A percentile compares a stretch with the other conserved stretches of the same genome.
Evolutionary conservation across 1,139 yeast genomes (phyloP).

Genomic region (Hemisphaericaspora xylanilytica): DNA sequence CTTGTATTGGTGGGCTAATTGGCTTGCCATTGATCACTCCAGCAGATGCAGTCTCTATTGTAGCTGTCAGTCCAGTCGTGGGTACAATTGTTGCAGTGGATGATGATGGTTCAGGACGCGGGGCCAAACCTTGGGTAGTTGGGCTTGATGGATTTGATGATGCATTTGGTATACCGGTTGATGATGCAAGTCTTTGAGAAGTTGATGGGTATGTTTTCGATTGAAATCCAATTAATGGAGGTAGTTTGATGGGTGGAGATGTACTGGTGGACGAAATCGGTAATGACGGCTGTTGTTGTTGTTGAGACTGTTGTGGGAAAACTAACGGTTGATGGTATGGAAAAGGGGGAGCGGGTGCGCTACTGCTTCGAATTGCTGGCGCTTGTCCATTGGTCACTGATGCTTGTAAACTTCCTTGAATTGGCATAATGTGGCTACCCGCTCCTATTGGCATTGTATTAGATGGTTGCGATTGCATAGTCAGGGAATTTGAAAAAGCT

Average conservation of each 20-base stretch:
- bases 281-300: constrained; percentile 2
- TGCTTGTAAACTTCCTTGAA: background rate
- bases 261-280: constrained; percentile 10
- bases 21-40: constrained; percentile 9
- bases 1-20: constrained; percentile 40
- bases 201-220: constrained; percentile 13
- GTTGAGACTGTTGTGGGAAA: constrained; percentile 18
- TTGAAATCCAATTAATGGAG: constrained; percentile 16
- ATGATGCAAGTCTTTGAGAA: constrained; percentile 12
- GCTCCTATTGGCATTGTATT: constrained; percentile 2
- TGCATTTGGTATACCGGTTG: constrained; percentile 5
- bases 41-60: background rate
- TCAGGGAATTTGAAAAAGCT: background rate
- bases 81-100: background rate
- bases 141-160: constrained; percentile 23
- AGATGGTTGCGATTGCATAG: constrained; percentile 7
- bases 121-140: constrained; percentile 14
- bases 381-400: background rate
- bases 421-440: constrained; percentile 1
- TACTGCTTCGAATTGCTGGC: background rate
- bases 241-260: constrained; percentile 16
- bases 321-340: constrained; percentile 18
- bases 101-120: constrained; percentile 8
- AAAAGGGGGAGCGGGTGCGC: constrained; percentile 3
- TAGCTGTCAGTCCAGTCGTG: background rate